Percentiles rank a stretch among this genome's conserved stretches.
Evolutionary conservation across 208 protist species (phyloP).

Genomic region (Spongospora subterranea): DNA sequence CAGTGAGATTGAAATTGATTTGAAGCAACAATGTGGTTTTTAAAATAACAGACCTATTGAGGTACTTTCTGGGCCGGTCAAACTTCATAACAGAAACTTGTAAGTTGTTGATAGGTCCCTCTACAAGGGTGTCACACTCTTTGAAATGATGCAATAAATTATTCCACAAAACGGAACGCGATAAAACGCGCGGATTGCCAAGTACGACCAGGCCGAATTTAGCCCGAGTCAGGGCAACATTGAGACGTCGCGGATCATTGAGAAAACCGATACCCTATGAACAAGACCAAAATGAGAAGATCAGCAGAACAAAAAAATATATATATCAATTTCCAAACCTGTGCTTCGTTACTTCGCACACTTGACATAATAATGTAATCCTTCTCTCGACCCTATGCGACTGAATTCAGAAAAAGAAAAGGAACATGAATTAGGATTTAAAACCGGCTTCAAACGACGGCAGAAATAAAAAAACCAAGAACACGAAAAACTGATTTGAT

Average conservation of each 20-base stretch:
- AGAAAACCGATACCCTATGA: slow-evolving; percentile 92
- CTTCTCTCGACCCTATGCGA: slow-evolving; percentile 87
- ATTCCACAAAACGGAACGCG: slow-evolving; percentile 81
- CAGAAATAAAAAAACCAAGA: no score
- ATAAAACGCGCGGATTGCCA: slow-evolving; percentile 90
- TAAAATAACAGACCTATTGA: slow-evolving; percentile 65
- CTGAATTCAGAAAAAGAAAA: no score
- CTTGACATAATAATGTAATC: slow-evolving; percentile 97
- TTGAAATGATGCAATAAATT: slow-evolving; percentile 87
- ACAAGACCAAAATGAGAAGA: background rate
- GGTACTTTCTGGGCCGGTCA: slow-evolving; percentile 71
- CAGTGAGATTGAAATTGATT: no score
- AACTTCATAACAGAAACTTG: slow-evolving; percentile 76
- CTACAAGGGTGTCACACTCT: slow-evolving; percentile 78
- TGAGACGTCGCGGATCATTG: slow-evolving; percentile 89
- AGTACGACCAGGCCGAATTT: slow-evolving; percentile 92
- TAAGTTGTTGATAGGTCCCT: slow-evolving; percentile 81
- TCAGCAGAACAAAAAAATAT: background rate
- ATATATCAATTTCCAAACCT: slow-evolving; percentile 64
- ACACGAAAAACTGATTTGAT: no score
- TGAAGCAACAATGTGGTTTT: no score
- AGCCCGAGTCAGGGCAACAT: slow-evolving; percentile 95
- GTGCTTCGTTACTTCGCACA: slow-evolving; percentile 89
- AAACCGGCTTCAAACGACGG: no score
- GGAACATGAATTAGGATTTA: no score